These are phyloP conservation scores for Aschersonia sp. DNA, from an alignment of 2,329 filamentous ascomycete genomes.

Conservation along the genomic window DNA sequence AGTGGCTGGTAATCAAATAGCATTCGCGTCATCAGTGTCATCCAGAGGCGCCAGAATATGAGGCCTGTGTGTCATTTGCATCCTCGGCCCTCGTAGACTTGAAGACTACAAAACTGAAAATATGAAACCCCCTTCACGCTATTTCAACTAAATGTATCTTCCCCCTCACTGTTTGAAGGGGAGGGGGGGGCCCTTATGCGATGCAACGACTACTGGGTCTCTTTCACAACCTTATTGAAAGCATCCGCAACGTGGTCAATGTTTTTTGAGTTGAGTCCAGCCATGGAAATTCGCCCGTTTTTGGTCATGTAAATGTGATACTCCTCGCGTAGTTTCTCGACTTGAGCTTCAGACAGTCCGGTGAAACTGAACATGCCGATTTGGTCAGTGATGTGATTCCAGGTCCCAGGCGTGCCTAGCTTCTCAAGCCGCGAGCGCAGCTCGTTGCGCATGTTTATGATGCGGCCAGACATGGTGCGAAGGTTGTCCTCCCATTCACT, in stretches of 20 bases:
- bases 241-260: constrained; percentile 87
- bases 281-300: constrained; percentile 97
- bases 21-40: no score
- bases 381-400: constrained; percentile 96
- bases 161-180: background rate
- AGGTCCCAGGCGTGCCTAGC: constrained; percentile 72
- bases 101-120: no score
- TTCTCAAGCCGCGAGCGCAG: constrained; percentile 71
- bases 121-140: no score
- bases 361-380: constrained; percentile 99
- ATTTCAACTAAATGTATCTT: no score
- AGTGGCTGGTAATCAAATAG: no score
- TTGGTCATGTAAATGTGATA: constrained; percentile 86
- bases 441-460: constrained; percentile 76
- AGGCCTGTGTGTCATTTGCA: no score
- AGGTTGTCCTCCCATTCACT: constrained; percentile 88
- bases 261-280: constrained; percentile 85
- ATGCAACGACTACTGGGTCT: constrained; percentile 2
- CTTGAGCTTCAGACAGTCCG: constrained; percentile 60
- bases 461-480: constrained; percentile 85
- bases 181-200: background rate
- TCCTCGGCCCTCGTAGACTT: no score
- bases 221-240: constrained; percentile 63
- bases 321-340: constrained; percentile 52
- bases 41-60: no score